These are phyloP conservation scores for Zizania palustris DNA, from an alignment of 202 grass and related monocot species.

Conservation along the genomic window DNA sequence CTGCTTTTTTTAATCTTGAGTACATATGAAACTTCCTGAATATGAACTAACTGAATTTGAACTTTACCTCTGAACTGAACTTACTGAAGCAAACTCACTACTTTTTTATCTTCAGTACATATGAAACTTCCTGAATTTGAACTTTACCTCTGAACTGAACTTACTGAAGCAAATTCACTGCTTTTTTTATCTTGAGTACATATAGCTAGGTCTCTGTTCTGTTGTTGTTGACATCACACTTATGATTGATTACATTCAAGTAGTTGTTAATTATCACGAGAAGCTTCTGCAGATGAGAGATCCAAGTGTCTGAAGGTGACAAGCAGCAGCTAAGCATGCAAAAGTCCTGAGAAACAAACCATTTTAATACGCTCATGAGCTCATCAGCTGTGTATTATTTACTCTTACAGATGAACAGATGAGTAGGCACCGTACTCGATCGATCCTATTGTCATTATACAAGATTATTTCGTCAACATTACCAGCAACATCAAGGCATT, in stretches of 20 bases:
- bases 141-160: too few relatives aligned
- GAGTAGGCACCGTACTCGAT: background rate
- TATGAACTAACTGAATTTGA: too few relatives aligned
- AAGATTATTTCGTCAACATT: background rate
- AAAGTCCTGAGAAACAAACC: background rate
- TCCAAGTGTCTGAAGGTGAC: background rate
- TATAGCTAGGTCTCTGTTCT: background rate
- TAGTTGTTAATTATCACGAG: conserved; percentile 9
- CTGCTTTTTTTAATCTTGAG: background rate
- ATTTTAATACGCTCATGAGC: background rate
- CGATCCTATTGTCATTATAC: background rate
- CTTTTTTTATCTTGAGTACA: too few relatives aligned
- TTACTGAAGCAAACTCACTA: background rate
- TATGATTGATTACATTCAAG: conserved; percentile 20
- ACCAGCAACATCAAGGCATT: background rate
- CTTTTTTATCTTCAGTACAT: background rate
- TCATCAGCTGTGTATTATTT: background rate
- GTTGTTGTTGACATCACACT: background rate
- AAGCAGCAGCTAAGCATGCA: background rate
- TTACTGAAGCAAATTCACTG: too few relatives aligned
- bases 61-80: too few relatives aligned
- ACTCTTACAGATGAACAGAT: background rate
- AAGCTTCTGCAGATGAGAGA: conserved; percentile 26
- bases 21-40: background rate
- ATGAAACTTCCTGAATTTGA: too few relatives aligned